Base-by-base conservation (phyloP, 2,329 filamentous ascomycete genomes). In the Calonectria multiphialidica region DNA sequence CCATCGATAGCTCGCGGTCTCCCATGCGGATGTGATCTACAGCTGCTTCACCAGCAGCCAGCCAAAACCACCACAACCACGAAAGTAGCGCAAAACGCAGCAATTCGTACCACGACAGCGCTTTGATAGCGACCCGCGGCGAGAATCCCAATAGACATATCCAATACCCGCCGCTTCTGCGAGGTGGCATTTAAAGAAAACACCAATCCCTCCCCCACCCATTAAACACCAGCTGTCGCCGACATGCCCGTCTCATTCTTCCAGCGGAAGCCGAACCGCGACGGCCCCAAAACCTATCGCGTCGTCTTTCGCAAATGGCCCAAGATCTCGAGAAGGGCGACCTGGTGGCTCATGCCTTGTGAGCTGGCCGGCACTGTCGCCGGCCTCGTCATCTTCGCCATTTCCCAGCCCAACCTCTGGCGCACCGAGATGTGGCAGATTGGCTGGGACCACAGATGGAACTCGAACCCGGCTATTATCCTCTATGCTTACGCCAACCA, bases 401-500 rank as follows among this genome's bases (percentile, higher is more conserved):
- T 96, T 78, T 90, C 93, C 40, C 91, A 93, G 76, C 93, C 94
- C 18, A 89, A 95, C 81, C 87, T 92, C 66, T 96, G 93, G 82
- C 90, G 94, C 57, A 92, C 91, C 10, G 90, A 88, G 75, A 85
- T 96, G 78, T 96, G 94, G 94, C 86, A 88, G 80, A 91, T 95
- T 78, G 94, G 94, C 74, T 91, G 87, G 72, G 88, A 92, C 66
- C 87, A 93, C 80, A 90, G 90, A 72, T 94, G 93, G 87, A 96
- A 96, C 84, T 95, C 93, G 73, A 91, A 91, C 77, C 93, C 94
- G 16, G 88, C 85, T 72, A 89, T 92, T 78, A 86, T 94, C 21
- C 83, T 95, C 40, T 95, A 94, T 82, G 92, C 92, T 40, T 92
- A 93, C 79, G 93, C 93, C 64, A 96, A 96, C 80, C 89, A 94